Evolutionary conservation across 225 moss, liverwort and hornwort genomes (phyloP).

Genomic region (Ulota crispa): DNA sequence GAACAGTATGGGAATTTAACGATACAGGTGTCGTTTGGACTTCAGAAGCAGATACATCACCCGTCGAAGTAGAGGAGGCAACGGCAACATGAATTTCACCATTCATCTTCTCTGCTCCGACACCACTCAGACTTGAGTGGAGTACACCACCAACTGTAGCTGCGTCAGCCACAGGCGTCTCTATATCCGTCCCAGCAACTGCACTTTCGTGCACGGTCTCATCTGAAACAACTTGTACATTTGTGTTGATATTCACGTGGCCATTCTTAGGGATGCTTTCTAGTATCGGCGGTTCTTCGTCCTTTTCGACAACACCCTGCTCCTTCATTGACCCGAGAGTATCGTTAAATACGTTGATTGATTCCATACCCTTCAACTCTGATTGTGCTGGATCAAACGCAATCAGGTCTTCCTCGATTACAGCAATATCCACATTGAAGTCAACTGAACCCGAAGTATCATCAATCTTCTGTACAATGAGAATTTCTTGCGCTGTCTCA

Average conservation of each 20-base stretch:
- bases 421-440: constrained; percentile 14
- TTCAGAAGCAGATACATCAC: constrained; percentile 16
- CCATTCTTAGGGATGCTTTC: constrained; percentile 13
- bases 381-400: constrained; percentile 4
- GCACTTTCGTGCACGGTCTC: constrained; percentile 10
- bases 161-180: not conserved
- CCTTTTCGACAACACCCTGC: constrained; percentile 11
- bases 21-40: constrained; percentile 3
- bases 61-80: constrained; percentile 7
- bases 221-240: constrained; percentile 14
- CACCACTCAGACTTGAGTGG: constrained; percentile 5
- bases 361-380: constrained; percentile 16
- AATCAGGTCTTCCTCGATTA: not conserved
- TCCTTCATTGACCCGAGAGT: constrained; percentile 15
- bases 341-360: not conserved
- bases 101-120: constrained; percentile 8
- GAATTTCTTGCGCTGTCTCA: constrained; percentile 9
- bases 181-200: constrained; percentile 6
- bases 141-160: constrained; percentile 10
- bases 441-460: constrained; percentile 13
- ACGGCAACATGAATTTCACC: not conserved
- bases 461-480: not conserved
- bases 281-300: not conserved
- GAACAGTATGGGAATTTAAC: constrained; percentile 14
- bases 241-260: constrained; percentile 8